Evolutionary conservation across 2,329 filamentous ascomycete species (phyloP), one percentile per base, ranked within the genome.

Genomic region (Exophiala lecanii-corni): DNA sequence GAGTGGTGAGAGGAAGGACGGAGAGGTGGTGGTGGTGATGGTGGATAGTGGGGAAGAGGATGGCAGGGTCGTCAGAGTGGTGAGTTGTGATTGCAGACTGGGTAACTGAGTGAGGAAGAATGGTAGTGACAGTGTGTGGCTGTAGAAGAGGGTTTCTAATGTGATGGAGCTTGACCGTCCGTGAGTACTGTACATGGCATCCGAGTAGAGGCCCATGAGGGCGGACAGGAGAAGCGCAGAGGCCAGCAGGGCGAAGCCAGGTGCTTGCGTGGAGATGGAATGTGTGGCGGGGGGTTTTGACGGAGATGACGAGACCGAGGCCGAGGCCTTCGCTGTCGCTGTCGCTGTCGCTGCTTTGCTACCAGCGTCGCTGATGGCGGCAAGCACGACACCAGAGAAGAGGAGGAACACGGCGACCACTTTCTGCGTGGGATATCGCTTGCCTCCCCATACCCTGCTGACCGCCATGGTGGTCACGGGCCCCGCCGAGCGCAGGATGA

Each of bases 81-180:
- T n/a, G 28, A 51, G 47, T 16, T 54, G 45, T 9, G 23, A 26
- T 18, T 60, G 50, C 9, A 71, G 56, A 2, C 58, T 53, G 5
- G 55, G 59, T 50, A 66, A 60, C 35, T 70, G 66, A 1, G 63
- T 63, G 31, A 68, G 43, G 48, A 72, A 69, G 39, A 72, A 63
- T 3, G 69, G 67, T 12, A 72, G 44, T 12, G 68, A 71, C 23
- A 74, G 63, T 6, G 62, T 62, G 54, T 84, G 80, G 16, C 86
- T 94, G 70, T 97, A 98, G 69, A 98, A 97, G 9, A 98, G 75
- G 54, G 95, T 95, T 64, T 97, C 92, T 56, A 84, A 85, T 88
- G 92, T 97, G 39, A 55, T 48, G 16, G 36, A 38, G 63, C 92
- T 84, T 20, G 86, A 62, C 15, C 67, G 85, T 4, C 89, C 89